Base-by-base conservation (phyloP, 441 rosid species). In the Populus hybrid region DNA sequence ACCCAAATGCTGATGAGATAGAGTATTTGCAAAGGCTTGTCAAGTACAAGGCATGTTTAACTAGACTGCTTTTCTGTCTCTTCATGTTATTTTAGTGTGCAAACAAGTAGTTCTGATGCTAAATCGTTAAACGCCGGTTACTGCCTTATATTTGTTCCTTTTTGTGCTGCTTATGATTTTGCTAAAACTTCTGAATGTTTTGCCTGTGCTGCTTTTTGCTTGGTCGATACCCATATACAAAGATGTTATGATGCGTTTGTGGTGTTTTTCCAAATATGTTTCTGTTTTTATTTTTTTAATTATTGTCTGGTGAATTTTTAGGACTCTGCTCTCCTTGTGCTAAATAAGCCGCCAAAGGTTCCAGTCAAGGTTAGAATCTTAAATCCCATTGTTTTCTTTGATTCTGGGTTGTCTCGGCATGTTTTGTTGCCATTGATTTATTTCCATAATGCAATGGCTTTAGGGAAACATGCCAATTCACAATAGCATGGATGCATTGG, bases 1-100 rank as follows among this genome's bases (percentile, higher is more conserved):
- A 89, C 87, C 99, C 99, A 63, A 95, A 93, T 83, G 97, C 94
- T 9, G 98, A 95, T 76, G 99, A 95, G 88, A 94, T 94, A 33
- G 83, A 84, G 7, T 94, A 93, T 85, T 84, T 94, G 90, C 91
- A 86, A 78, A 92, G 99, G 83, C 97, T 93, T 77, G 98, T 93
- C 78, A 88, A 88, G 85, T 93, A 88, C 87, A 93, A 90, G 97
- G 97, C 84, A 87, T 56, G 81, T 77, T 74, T 64, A 7, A 71
- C 68, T 78, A 70, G 64, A 28, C 36, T 74, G 53, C 29, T 56
- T 65, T 74, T 31, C 71, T 64, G 9, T 50, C 69, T 69, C 59
- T 26, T 28, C 21, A 28, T 53, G 20, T 59, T 73, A 18, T 73
- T 59, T 61, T 72, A 18, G 26, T 21, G 26, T 12, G 53, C 53